Evolutionary conservation across 768 basidiomycete genomes (phyloP), one percentile per base, ranked within the genome.

Genomic region (Pisolithus microcarpus): DNA sequence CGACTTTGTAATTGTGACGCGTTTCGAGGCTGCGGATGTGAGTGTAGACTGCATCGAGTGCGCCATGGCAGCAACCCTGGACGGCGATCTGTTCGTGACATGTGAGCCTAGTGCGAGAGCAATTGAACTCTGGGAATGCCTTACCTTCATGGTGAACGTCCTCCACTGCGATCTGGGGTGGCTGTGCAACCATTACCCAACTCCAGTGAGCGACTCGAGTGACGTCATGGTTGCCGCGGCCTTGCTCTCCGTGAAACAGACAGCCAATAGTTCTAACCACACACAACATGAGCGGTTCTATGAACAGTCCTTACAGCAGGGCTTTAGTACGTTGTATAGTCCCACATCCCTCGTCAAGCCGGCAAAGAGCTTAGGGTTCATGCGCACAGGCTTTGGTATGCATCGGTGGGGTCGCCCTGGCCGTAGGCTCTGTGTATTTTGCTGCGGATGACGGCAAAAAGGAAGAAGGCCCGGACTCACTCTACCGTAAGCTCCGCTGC

Each of bases 41-140:
- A 9, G 69, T 64, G 70, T 98, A 98, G 48, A 95, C 95, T 9
- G 78, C 77, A 65, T 91, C 87, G n/a, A 96, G 79, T 55, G 85
- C 80, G 31, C 96, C 96, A 65, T 99, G 96, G 58, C 90, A 93
- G 73, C 96, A 98, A 3, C 94, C 94, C 72, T 96, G 83, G 24
- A 97, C 75, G 7, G 93, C 94, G 56, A 97, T 76, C 84, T 92
- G 51, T 56, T 7, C n/a, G 36, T 18, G 48, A 58, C 37, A 58
- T 48, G 16, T 26, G 24, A 38, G 5, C 40, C 21, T 40, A 48
- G 28, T 4, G 18, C 7, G 9, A 37, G 3, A 31, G 26, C 7
- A 28, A 26, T 3, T 30, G 8, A 24, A 30, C 39, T 4, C 18
- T 24, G 45, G 21, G 16, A 6, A 15, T 43, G 23, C 16, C 44